These are phyloP conservation scores for Gaertneriomyces sp. DNA, from an alignment of 192 early-diverging fungal species.

Conservation along the genomic window DNA sequence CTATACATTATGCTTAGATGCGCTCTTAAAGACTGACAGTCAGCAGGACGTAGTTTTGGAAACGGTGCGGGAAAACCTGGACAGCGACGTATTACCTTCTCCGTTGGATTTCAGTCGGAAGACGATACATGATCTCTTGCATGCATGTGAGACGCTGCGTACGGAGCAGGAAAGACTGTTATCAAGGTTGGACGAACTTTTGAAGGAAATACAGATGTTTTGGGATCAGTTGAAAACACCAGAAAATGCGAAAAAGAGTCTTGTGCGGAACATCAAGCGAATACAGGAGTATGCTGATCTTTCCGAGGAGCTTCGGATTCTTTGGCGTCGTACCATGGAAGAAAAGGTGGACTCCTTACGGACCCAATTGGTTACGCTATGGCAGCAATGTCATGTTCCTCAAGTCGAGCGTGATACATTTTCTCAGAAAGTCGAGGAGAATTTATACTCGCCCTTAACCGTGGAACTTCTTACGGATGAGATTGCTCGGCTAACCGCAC, in stretches of 20 bases:
- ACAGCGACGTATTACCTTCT: too few relatives aligned
- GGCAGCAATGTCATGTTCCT: slow-evolving; percentile 33
- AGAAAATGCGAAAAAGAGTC: slow-evolving; percentile 3
- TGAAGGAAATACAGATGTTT: slow-evolving; percentile 36
- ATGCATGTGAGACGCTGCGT: neutral
- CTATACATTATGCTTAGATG: neutral
- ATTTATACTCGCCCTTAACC: slow-evolving; percentile 42
- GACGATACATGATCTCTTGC: neutral
- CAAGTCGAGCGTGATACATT: slow-evolving; percentile 19
- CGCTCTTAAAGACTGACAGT: neutral
- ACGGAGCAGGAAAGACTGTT: neutral
- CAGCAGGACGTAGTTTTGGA: neutral
- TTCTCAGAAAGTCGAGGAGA: slow-evolving; percentile 25
- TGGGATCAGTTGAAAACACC: slow-evolving; percentile 29
- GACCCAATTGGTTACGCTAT: slow-evolving; percentile 25
- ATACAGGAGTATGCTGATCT: slow-evolving; percentile 32
- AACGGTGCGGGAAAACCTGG: neutral
- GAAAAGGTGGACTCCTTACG: slow-evolving; percentile 32
- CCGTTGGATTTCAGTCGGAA: neutral
- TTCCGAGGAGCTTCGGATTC: slow-evolving; percentile 23
- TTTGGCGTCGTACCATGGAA: slow-evolving; percentile 39
- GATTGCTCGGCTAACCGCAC: slow-evolving; percentile 20
- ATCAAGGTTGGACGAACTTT: neutral
- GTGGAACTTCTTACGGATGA: slow-evolving; percentile 27
- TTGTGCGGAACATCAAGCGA: slow-evolving; percentile 23